Percentiles rank a stretch among this genome's conserved stretches.
phyloP scores from a whole-genome alignment of 805 yeast genomes.

The Myxozyma sirexii region DNA sequence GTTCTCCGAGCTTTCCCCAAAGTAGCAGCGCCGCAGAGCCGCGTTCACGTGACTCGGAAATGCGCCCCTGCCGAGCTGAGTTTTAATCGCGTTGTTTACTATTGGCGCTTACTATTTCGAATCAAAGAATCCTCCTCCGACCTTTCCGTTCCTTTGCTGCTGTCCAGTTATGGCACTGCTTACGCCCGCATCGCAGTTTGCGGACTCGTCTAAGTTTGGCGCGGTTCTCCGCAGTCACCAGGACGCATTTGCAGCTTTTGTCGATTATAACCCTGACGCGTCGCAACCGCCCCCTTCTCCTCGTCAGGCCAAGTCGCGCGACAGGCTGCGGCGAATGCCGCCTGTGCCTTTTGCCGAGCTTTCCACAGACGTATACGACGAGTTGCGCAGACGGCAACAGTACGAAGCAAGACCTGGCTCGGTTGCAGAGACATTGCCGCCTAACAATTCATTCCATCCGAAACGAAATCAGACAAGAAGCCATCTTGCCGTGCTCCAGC shows the following conservation, averaged over 20 bases:
- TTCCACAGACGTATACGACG: slow-evolving; percentile 93
- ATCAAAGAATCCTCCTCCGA: too few species aligned
- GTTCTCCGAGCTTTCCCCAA: too few species aligned
- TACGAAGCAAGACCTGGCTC: slow-evolving; percentile 41
- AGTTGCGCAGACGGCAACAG: slow-evolving; percentile 74
- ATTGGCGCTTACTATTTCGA: too few species aligned
- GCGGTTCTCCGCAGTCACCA: slow-evolving; percentile 17
- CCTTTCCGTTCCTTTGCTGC: too few species aligned
- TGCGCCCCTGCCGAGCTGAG: too few species aligned
- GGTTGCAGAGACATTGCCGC: slow-evolving; percentile 62
- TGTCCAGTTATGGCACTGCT: not conserved
- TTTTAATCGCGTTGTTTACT: not conserved
- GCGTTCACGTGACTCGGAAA: too few species aligned
- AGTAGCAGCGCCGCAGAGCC: too few species aligned
- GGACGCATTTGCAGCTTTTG: slow-evolving; percentile 25
- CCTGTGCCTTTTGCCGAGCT: slow-evolving; percentile 79
- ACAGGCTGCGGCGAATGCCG: slow-evolving; percentile 78
- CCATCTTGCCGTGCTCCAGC: slow-evolving; percentile 82
- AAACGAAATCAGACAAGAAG: slow-evolving; percentile 95
- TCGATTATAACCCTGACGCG: slow-evolving; percentile 15
- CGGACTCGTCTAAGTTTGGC: slow-evolving; percentile 11
- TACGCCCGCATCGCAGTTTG: not conserved
- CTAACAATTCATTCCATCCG: slow-evolving; percentile 78
- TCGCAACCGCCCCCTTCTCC: slow-evolving; percentile 22
- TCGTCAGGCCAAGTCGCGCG: slow-evolving; percentile 63